phyloP scores from a whole-genome alignment of 2,329 filamentous ascomycete species.

The Colletotrichum tropicicola region DNA sequence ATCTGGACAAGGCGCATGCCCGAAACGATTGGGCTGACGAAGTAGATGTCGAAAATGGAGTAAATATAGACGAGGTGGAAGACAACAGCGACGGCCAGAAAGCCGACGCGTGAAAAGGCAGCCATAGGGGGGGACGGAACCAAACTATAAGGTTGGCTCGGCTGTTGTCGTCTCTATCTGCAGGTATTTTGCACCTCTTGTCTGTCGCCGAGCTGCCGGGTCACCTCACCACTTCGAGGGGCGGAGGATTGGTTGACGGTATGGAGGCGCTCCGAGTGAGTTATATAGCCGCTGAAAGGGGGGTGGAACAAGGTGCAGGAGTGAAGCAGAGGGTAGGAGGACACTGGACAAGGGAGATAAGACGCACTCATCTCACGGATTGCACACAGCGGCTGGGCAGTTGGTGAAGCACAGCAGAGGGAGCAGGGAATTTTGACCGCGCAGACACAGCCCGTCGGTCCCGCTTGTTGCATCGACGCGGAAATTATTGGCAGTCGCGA shows the following conservation, averaged over 20 bases:
- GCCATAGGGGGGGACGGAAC: conserved; percentile 64
- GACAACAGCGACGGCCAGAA: conserved; percentile 86
- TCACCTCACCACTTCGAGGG: too few relatives aligned
- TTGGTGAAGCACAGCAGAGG: neutral
- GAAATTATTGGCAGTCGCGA: conserved; percentile 4
- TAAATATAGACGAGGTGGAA: conserved; percentile 95
- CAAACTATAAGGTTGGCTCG: too few relatives aligned
- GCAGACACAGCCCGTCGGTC: neutral
- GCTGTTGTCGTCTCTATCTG: too few relatives aligned
- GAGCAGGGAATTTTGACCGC: neutral
- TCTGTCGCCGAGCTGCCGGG: too few relatives aligned
- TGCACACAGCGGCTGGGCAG: conserved; percentile 2
- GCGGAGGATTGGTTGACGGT: too few relatives aligned
- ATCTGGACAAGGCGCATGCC: conserved; percentile 88
- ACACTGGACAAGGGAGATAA: neutral
- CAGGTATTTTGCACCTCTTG: too few relatives aligned
- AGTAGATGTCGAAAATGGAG: conserved; percentile 99
- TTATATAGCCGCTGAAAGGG: too few relatives aligned
- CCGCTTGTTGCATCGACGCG: conserved; percentile 3
- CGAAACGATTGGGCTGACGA: conserved; percentile 95
- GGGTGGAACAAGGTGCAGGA: neutral
- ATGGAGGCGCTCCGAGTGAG: too few relatives aligned
- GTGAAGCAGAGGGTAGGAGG: neutral
- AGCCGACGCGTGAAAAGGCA: conserved; percentile 74
- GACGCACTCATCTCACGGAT: conserved; percentile 12